phyloP scores from a whole-genome alignment of 2,329 filamentous ascomycete species.

The Drechslerella dactyloides region DNA sequence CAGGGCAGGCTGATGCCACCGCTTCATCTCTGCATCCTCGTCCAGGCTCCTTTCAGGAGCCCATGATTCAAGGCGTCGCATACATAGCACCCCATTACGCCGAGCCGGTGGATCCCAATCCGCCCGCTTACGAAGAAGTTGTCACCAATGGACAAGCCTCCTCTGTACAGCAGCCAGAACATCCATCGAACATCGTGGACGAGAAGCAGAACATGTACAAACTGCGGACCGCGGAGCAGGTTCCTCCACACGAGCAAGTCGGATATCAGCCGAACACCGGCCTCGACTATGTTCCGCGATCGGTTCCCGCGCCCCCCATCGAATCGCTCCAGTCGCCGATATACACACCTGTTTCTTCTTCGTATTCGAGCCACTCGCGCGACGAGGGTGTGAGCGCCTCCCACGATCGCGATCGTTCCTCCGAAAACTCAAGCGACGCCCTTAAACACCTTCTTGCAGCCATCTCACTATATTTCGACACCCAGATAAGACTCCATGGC shows the following conservation, averaged over 20 bases:
- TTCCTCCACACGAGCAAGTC: slow-evolving; percentile 16
- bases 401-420: neutral
- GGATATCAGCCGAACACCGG: slow-evolving; percentile 30
- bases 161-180: neutral
- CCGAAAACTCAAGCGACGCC: neutral
- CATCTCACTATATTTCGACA: slow-evolving; percentile 28
- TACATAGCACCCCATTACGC: slow-evolving; percentile 29
- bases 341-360: neutral
- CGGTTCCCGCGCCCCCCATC: slow-evolving; percentile 5
- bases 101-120: slow-evolving; percentile 27
- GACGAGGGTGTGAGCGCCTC: neutral
- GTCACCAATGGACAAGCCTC: neutral
- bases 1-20: neutral
- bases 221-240: slow-evolving; percentile 18
- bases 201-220: slow-evolving; percentile 24
- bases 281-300: slow-evolving; percentile 16
- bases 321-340: neutral
- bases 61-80: slow-evolving; percentile 31
- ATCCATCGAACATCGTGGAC: slow-evolving; percentile 10
- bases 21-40: slow-evolving; percentile 2
- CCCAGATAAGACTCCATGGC: slow-evolving; percentile 28
- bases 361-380: neutral
- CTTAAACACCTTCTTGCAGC: slow-evolving; percentile 15
- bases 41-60: slow-evolving; percentile 31
- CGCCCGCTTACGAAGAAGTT: slow-evolving; percentile 41